phyloP scores from a whole-genome alignment of 176 grass and related monocot species.

The maize (Zea mays) region Zm-B73-REFERENCE-NAM-5.0 NC_050097.1:1924501-1925000 shows the following conservation, averaged over 20 bases:
- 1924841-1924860: no score
- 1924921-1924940: background rate
- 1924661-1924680: slow-evolving; percentile 92
- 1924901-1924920: background rate
- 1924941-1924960: background rate
- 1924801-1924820: background rate
- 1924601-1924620: slow-evolving; percentile 84
- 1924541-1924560: slow-evolving; percentile 60
- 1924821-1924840: no score
- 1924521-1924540: slow-evolving; percentile 88
- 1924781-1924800: background rate
- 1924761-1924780: no score
- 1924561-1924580: slow-evolving; percentile 84
- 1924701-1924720: slow-evolving; percentile 83
- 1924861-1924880: no score
- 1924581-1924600: slow-evolving; percentile 67
- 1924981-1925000: no score
- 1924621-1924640: slow-evolving; percentile 56
- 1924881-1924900: no score
- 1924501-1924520: slow-evolving; percentile 78
- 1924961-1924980: background rate
- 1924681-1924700: slow-evolving; percentile 71
- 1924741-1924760: no score
- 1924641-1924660: slow-evolving; percentile 84
- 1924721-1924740: slow-evolving; percentile 53